Base-by-base conservation (phyloP, 2,329 filamentous ascomycete genomes). In the Cladophialophora psammophila region DNA sequence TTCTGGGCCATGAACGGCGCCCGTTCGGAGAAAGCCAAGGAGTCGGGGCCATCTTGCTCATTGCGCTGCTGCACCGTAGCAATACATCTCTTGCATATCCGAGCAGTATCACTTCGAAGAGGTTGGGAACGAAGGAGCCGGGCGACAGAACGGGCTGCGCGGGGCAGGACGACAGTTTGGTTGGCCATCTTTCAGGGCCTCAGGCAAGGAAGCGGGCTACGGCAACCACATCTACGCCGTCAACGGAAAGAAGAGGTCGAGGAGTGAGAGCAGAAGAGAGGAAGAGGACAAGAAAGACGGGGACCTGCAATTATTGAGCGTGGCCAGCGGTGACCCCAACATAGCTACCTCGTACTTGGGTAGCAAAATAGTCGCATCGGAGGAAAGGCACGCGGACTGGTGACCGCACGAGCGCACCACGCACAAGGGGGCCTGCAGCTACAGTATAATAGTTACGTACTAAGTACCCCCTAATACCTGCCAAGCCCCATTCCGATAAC, bases 391-490 rank as follows among this genome's bases (percentile, higher is more conserved):
- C 54, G 58, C 63, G 63, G 63, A 54, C 35, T 72, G 36, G 20
- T 62, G 60, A 53, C 71, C 71, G 50, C 68, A 67, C n/a, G 60
- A 53, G 70, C 71, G 50, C 68, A 67, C n/a, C 50, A 50, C 20
- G 4, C 40, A 42, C 42, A 48, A 20, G 26, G 53, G 59, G 20
- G 5, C 42, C 15, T 48, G 45, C 45, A 50, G 45, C 26, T 26
- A 26, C n/a, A n/a, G n/a, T n/a, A n/a, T n/a, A n/a, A n/a, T 26
- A 26, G 26, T 26, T 26, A 26, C 26, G 26, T 26, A 26, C 26
- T 26, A 26, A 26, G 26, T 26, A 26, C 2, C 26, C 3, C 26
- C 26, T 38, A 34, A 35, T 35, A 26, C 3, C 34, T 18, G 53
- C 53, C 32, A 18, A 56, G 32, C 53, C 53, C 15, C 9, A 26